phyloP scores from a whole-genome alignment of 208 protist species.

The Crithidia bombi region DNA sequence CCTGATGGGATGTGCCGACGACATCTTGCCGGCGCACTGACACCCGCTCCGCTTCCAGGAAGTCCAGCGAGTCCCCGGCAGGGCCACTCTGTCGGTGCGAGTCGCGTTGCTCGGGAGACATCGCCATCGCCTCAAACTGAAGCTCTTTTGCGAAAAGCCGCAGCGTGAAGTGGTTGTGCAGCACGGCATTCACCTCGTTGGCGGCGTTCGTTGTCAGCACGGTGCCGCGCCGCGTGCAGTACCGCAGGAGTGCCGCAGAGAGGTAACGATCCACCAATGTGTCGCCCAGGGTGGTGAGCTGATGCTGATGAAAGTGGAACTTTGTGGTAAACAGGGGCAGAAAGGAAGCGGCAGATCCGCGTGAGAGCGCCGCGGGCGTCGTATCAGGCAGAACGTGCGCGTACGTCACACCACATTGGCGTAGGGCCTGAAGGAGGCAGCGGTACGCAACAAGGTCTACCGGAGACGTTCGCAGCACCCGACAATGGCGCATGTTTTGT shows the following conservation, averaged over 20 bases:
- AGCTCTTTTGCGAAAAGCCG: constrained; percentile 77
- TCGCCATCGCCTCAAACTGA: constrained; percentile 63
- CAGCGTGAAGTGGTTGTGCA: constrained; percentile 83
- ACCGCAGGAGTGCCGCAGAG: constrained; percentile 45
- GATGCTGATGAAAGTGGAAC: constrained; percentile 75
- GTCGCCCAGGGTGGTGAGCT: constrained; percentile 82
- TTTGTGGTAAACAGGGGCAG: constrained; percentile 47
- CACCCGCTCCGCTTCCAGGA: constrained; percentile 50
- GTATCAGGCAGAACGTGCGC: constrained; percentile 6
- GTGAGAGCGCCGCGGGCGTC: constrained; percentile 15
- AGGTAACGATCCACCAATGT: constrained; percentile 75
- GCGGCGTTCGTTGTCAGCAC: constrained; percentile 64
- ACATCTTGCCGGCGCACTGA: constrained; percentile 48
- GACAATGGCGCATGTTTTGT: neutral
- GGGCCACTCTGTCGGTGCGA: neutral
- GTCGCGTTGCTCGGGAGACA: constrained; percentile 30
- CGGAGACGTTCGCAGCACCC: neutral
- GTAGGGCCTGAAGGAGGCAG: constrained; percentile 25
- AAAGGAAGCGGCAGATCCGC: constrained; percentile 34
- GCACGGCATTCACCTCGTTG: constrained; percentile 66
- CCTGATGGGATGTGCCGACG: constrained; percentile 74
- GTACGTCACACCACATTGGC: constrained; percentile 28
- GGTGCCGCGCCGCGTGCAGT: constrained; percentile 44
- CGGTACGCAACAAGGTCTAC: constrained; percentile 20
- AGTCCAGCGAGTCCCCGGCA: constrained; percentile 29